Conservation (phyloP, 2,329 filamentous ascomycete species). For the Bipolaris victoriae region DNA sequence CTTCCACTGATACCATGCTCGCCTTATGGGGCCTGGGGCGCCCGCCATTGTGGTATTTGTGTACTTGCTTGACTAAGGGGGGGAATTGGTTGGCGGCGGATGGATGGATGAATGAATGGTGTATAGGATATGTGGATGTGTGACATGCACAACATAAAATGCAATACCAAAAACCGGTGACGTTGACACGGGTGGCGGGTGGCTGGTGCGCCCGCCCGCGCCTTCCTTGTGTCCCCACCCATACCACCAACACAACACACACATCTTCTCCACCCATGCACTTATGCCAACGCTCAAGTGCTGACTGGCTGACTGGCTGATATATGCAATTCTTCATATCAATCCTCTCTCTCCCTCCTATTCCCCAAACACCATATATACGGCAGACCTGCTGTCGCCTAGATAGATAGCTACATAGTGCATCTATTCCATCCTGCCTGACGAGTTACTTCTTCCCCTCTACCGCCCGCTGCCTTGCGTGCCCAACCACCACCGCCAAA, state of each 20-base stretch:
- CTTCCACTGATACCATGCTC: conserved; percentile 68
- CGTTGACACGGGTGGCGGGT: conserved; percentile 24
- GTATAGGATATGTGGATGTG: too few relatives aligned
- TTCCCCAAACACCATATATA: too few relatives aligned
- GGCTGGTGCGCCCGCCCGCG: conserved; percentile 30
- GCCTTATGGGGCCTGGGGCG: conserved; percentile 46
- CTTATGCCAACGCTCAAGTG: conserved; percentile 10
- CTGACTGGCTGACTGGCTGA: neutral
- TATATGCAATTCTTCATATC: too few relatives aligned
- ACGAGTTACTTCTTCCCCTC: neutral
- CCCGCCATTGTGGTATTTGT: conserved; percentile 43
- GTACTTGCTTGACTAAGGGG: conserved; percentile 7
- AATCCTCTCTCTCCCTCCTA: neutral
- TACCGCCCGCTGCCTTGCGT: conserved; percentile 4
- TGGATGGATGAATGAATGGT: neutral
- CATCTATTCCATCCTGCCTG: conserved; percentile 1
- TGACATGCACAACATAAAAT: too few relatives aligned
- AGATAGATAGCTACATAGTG: conserved; percentile 2
- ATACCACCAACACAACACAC: conserved; percentile 6
- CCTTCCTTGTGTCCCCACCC: conserved; percentile 19
- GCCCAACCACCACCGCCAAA: neutral
- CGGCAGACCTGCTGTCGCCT: neutral
- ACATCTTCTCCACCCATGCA: conserved; percentile 7
- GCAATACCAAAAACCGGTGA: conserved; percentile 24
- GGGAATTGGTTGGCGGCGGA: conserved; percentile 8